Percentiles rank a stretch among this genome's conserved stretches.
Evolutionary conservation across 192 early-diverging fungal species (phyloP).

Genomic region (Backusella sp.): DNA sequence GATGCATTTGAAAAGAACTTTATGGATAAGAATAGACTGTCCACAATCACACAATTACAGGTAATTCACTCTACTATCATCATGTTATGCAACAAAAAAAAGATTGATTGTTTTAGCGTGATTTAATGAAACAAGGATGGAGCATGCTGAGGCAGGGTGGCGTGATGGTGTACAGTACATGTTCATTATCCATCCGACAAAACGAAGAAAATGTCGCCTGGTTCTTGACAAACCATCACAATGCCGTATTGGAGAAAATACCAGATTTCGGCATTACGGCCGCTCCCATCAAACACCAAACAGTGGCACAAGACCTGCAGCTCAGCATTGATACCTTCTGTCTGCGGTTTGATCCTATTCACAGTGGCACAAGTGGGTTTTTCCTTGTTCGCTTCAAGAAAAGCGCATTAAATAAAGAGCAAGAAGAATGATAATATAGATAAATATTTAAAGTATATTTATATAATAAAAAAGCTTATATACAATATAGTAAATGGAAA

Average conservation of each 20-base stretch:
- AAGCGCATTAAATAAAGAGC: background rate
- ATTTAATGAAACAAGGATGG: constrained; percentile 77
- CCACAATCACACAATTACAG: constrained; percentile 62
- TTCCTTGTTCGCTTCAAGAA: constrained; percentile 83
- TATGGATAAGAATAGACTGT: constrained; percentile 59
- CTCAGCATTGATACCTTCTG: constrained; percentile 32
- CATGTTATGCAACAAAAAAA: background rate
- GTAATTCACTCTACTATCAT: constrained; percentile 17
- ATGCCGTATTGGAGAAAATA: constrained; percentile 56
- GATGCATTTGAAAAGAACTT: constrained; percentile 77
- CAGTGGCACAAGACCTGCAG: constrained; percentile 21
- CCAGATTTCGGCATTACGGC: constrained; percentile 34
- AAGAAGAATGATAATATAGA: background rate
- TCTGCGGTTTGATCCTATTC: constrained; percentile 66
- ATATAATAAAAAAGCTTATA: background rate
- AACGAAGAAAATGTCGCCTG: constrained; percentile 85
- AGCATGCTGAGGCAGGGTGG: constrained; percentile 71
- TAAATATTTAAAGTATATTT: background rate
- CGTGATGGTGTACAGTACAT: constrained; percentile 87
- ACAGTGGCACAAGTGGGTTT: constrained; percentile 70
- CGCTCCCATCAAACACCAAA: constrained; percentile 25
- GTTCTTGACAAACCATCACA: constrained; percentile 58
- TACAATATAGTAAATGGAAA: background rate
- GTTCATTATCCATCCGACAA: constrained; percentile 71
- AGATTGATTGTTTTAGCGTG: constrained; percentile 38